Evolutionary conservation across 2,329 filamentous ascomycete genomes (phyloP), one percentile per base, ranked within the genome.

Genomic region (Tympanopsis confertula): DNA sequence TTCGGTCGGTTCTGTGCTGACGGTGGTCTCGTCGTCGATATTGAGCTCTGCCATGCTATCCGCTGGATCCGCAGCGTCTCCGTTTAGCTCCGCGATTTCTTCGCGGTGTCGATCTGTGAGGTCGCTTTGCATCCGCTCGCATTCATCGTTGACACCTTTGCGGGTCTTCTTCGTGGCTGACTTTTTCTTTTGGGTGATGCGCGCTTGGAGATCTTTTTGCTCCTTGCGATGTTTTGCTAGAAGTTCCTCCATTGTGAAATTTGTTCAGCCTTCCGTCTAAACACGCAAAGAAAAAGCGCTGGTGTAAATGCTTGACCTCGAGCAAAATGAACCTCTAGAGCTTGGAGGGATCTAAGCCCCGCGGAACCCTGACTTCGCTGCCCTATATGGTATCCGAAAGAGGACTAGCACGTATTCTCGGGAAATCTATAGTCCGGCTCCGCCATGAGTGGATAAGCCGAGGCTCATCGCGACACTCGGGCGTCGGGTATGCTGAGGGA

Each of bases 111-210:
- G 67, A 50, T 83, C 79, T 44, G 74, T 76, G 30, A 85, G 53
- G 39, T 74, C 61, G 5, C 72, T 65, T 56, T 89, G 83, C 45
- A 86, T 65, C 38, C 73, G 67, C 42, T 81, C 80, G 47, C 85
- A 86, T 54, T 89, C 84, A 38, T 82, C 69, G 29, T 82, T 86
- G 51, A 89, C 67, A 19, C 80, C 78, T 55, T 82, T 86, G 51
- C 65, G 75, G 48, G 71, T 88, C 75, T 78, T 86, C 63, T 96
- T 98, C 35, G 82, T 93, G 13, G 91, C 88, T 48, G 84, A 82
- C 68, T 95, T 96, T 69, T 95, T 98, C 71, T 95, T 96, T 62
- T 82, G 87, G 4, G 86, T 95, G 52, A 93, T 78, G 42, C 82
- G 79, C 37, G 77, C 73, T 57, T 94, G 85, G 19, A 98, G 70